Percentiles rank a stretch among this genome's conserved stretches.
phyloP scores from a whole-genome alignment of 2,329 filamentous ascomycete species.

The Stachybotrys elegans region DNA sequence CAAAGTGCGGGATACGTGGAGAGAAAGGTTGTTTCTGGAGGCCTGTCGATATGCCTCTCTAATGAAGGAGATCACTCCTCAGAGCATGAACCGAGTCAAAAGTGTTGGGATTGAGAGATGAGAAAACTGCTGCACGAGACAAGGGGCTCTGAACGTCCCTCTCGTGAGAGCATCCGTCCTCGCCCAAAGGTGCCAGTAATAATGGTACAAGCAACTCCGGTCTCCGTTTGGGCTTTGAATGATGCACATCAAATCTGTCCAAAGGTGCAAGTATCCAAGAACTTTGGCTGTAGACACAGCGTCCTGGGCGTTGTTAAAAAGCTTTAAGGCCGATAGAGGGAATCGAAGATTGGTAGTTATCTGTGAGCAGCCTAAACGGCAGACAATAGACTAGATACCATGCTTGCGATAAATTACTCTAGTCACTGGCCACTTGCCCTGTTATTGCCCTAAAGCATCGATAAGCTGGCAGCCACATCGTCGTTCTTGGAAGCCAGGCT shows the following conservation, averaged over 20 bases:
- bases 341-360: background rate
- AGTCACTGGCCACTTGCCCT: too few species aligned
- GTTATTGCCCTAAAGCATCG: too few species aligned
- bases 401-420: too few species aligned
- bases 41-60: background rate
- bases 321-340: background rate
- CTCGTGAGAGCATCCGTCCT: background rate
- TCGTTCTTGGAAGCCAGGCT: too few species aligned
- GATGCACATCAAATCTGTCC: background rate
- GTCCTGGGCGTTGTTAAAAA: background rate
- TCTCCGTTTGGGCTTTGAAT: background rate
- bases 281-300: background rate
- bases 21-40: background rate
- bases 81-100: background rate
- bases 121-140: background rate
- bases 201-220: background rate
- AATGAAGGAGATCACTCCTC: background rate
- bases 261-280: background rate
- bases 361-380: background rate
- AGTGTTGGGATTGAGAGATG: background rate
- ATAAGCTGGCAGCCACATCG: too few species aligned
- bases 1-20: background rate
- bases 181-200: background rate
- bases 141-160: background rate
- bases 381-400: too few species aligned